Percentiles rank a stretch among this genome's conserved stretches.
phyloP scores from a whole-genome alignment of 805 yeast species.

The Starmera caribaea region DNA sequence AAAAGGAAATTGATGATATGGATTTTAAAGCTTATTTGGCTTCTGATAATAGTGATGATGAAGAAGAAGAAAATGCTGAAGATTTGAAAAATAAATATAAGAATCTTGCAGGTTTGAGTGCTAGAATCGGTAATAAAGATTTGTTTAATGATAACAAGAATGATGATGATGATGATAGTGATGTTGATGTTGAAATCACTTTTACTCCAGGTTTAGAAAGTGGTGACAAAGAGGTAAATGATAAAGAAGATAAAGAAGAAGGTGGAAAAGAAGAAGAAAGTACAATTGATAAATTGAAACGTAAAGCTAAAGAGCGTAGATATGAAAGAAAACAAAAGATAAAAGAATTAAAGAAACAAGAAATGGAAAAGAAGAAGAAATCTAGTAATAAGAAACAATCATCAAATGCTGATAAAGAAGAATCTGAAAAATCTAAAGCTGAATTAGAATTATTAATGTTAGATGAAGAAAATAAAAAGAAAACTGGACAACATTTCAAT shows the following conservation, averaged over 20 bases:
- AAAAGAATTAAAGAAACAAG: conserved; percentile 47
- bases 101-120: conserved; percentile 37
- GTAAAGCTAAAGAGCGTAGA: conserved; percentile 91
- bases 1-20: conserved; percentile 81
- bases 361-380: conserved; percentile 43
- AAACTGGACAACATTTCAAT: conserved; percentile 52
- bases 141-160: conserved; percentile 21
- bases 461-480: conserved; percentile 26
- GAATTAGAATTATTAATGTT: conserved; percentile 67
- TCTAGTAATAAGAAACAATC: conserved; percentile 30
- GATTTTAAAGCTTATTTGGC: conserved; percentile 91
- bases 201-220: conserved; percentile 79
- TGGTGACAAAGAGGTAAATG: too few species aligned
- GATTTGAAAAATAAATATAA: conserved; percentile 49
- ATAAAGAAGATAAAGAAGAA: conserved; percentile 20
- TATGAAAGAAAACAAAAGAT: conserved; percentile 71
- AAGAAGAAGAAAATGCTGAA: conserved; percentile 20
- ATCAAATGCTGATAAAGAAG: conserved; percentile 18
- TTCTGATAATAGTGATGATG: conserved; percentile 55
- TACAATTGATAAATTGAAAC: conserved; percentile 68
- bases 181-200: conserved; percentile 89
- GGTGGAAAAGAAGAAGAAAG: conserved; percentile 47
- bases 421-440: conserved; percentile 38
- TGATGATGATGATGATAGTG: conserved; percentile 36
- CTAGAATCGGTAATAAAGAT: conserved; percentile 24